Conservation (phyloP, 805 yeast genomes). For the Starmerella floris region DNA sequence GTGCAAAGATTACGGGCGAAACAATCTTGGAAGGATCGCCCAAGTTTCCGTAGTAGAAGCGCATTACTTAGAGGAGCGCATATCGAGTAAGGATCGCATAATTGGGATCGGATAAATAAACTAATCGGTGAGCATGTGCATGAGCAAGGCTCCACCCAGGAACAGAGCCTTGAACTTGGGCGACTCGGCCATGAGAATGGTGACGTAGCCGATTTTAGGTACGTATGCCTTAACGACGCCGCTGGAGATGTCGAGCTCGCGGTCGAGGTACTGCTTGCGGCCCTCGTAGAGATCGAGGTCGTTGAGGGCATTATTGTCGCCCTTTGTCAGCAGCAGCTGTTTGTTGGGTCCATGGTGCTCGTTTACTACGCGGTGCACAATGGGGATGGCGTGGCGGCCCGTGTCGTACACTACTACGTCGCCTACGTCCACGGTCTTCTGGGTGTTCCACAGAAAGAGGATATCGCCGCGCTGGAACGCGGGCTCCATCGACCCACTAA, state of each 20-base stretch:
- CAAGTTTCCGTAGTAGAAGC: no score
- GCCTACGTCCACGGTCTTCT: constrained; percentile 55
- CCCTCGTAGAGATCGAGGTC: constrained; percentile 75
- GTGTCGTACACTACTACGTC: constrained; percentile 90
- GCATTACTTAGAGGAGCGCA: no score
- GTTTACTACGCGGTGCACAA: constrained; percentile 86
- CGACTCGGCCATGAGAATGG: constrained; percentile 83
- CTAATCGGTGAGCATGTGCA: constrained; percentile 51
- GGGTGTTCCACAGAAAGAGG: constrained; percentile 79
- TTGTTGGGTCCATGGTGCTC: constrained; percentile 47
- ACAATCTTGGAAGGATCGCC: no score
- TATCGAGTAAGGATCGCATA: no score
- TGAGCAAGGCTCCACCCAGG: constrained; percentile 58
- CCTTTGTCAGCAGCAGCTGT: constrained; percentile 79
- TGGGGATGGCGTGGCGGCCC: constrained; percentile 70
- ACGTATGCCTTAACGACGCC: constrained; percentile 75
- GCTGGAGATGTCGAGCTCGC: constrained; percentile 69
- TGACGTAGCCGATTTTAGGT: constrained; percentile 80
- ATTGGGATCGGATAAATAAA: not conserved
- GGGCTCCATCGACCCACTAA: constrained; percentile 98
- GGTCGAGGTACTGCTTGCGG: constrained; percentile 61
- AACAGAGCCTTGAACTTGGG: constrained; percentile 66
- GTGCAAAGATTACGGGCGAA: no score
- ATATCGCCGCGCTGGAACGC: constrained; percentile 98
- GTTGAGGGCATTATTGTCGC: constrained; percentile 89